A percentile compares a stretch with the other conserved stretches of the same genome.
phyloP scores from a whole-genome alignment of 2,329 filamentous ascomycete genomes.

The Colletotrichum salicis region DNA sequence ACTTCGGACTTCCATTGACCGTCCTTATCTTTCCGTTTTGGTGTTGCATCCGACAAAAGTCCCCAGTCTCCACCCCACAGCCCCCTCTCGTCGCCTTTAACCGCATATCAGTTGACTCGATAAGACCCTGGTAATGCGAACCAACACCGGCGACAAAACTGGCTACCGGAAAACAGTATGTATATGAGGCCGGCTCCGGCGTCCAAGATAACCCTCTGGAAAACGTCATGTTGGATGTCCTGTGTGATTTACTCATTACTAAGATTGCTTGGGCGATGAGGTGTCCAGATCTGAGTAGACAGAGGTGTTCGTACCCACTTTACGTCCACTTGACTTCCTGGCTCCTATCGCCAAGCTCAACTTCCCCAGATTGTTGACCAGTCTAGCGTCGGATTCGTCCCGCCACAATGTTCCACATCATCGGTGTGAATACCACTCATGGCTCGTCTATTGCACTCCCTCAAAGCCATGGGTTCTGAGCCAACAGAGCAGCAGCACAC shows the following conservation, averaged over 20 bases:
- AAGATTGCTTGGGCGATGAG: background rate
- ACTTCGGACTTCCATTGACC: background rate
- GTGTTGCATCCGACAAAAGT: background rate
- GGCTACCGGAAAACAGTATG: background rate
- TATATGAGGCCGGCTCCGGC: background rate
- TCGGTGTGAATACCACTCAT: background rate
- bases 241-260: background rate
- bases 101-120: background rate
- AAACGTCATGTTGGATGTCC: background rate
- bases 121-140: background rate
- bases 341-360: background rate
- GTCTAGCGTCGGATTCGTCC: background rate
- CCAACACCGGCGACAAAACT: background rate
- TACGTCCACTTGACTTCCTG: background rate
- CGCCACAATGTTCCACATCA: background rate
- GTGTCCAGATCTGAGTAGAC: background rate
- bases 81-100: background rate
- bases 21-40: background rate
- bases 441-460: background rate
- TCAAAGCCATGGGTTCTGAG: no score
- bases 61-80: background rate
- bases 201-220: background rate
- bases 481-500: background rate
- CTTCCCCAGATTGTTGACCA: background rate
- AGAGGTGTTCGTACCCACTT: background rate